Evolutionary conservation across 1,284 basidiomycete genomes (phyloP).

Genomic region (Inonotus obliquus): DNA sequence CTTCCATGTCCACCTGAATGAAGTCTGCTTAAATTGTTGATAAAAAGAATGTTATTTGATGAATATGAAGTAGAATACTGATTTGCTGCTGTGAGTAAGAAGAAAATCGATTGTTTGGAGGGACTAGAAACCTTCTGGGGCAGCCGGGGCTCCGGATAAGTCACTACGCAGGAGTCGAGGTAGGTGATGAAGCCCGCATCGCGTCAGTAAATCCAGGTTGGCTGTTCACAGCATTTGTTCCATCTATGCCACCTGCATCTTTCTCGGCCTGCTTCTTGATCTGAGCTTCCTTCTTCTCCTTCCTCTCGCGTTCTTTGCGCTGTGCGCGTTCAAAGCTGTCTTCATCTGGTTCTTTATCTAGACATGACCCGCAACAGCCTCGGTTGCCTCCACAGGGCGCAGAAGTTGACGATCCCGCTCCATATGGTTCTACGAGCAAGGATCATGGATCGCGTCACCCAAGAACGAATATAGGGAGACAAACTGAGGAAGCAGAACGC

Average conservation of each 20-base stretch:
- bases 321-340: conserved; percentile 15
- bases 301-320: conserved; percentile 13
- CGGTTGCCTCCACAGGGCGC: conserved; percentile 14
- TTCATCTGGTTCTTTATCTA: conserved; percentile 11
- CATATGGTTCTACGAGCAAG: conserved; percentile 4
- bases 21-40: no score
- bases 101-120: no score
- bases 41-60: no score
- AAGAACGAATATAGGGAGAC: background rate
- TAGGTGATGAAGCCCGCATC: background rate
- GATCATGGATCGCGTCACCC: background rate
- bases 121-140: no score
- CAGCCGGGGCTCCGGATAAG: background rate
- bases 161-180: background rate
- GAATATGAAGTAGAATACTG: no score
- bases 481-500: background rate
- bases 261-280: background rate
- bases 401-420: conserved; percentile 2
- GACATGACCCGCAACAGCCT: conserved; percentile 15
- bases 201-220: background rate
- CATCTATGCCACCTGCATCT: background rate
- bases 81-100: no score
- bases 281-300: background rate
- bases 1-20: no score
- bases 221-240: background rate